Evolutionary conservation across 1,284 basidiomycete genomes (phyloP), one percentile per base, ranked within the genome.

Genomic region (Cystobasidium sp.): DNA sequence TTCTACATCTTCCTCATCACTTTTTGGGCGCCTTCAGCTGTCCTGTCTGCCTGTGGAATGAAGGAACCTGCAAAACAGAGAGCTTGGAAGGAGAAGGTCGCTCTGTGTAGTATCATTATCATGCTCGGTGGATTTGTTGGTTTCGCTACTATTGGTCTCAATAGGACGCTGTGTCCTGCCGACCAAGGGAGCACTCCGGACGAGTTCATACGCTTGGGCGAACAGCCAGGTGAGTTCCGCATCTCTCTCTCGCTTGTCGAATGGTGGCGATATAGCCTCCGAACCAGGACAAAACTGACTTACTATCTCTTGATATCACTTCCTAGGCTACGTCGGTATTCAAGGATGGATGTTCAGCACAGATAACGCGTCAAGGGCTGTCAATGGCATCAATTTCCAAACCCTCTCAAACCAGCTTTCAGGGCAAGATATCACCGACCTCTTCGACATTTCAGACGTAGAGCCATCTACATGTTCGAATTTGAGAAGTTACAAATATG

Each of bases 31-130:
- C 95, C 95, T 16, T 86, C 88, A 61, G 86, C 89, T 77, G 81
- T 95, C 16, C 87, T 98, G 69, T 84, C 86, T 24, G 88, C 89
- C 14, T 76, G 90, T 73, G 93, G 94, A 62, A 86, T 98, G 82
- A 90, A 88, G 80, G 87, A 87, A 81, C 43, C 41, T 4, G 85
- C 87, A 67, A 85, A 88, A 75, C 86, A 89, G 77, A 93, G 97
- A 83, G 97, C 97, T 0, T 99, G 97, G 97, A 88, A 97, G 79
- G 97, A 99, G 84, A 99, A 99, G 85, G 89, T 97, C 75, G 89
- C 94, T 6, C 87, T 99, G 8, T 97, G 94, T 82, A 88, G 91
- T 82, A 90, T 97, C 80, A 91, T 94, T 68, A 79, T 88, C 74
- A 44, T 93, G 31, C 83, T 97, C 31, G 97, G 94, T 78, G 90